Base-by-base conservation (phyloP, 148 eudicot species). In the Nyssa sinensis region DNA sequence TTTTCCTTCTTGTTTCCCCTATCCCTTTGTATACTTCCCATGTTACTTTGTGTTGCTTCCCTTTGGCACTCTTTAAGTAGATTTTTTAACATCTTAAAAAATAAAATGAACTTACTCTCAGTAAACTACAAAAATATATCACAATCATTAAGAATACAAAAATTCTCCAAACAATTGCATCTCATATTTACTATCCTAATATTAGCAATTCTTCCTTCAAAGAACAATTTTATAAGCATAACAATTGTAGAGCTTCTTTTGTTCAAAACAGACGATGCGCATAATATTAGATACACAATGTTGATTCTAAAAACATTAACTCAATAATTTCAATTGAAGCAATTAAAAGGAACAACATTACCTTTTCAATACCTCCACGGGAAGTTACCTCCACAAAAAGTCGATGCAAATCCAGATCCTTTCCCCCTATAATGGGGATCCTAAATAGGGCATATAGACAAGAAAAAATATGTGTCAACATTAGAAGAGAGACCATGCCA, bases 321-420 rank as follows among this genome's bases (percentile, higher is more conserved):
- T 53, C 61, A 16, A 29, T 10, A 31, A 7, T 63, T 27, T 21
- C 39, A 57, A 14, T 35, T 28, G 23, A 58, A 69, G 7, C 30
- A 64, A 58, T 30, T 37, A 62, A 31, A 32, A 28, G 57, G 47
- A 76, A 65, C 13, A 53, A 60, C 23, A 70, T 70, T 72, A 92
- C 97, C 97, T 88, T 86, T 51, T 84, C 88, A 30, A 95, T 76
- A 64, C 97, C 99, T 67, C 99, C 99, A 78, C 97, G 97, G n/a
- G 89, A 74, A 81, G 99, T 95, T 29, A 95, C 99, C 83, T 95
- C 99, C 71, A 95, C 90, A 76, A 95, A 95, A 74, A 95, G 94
- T 81, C 85, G 88, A 81, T 92, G 93, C 78, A 95, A 81, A 82
- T 95, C 96, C 78, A 95, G 93, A 47, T 88, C 94, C 79, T 72